Conservation (phyloP, 1,284 basidiomycete genomes). For the Clitocybe nebularis region DNA sequence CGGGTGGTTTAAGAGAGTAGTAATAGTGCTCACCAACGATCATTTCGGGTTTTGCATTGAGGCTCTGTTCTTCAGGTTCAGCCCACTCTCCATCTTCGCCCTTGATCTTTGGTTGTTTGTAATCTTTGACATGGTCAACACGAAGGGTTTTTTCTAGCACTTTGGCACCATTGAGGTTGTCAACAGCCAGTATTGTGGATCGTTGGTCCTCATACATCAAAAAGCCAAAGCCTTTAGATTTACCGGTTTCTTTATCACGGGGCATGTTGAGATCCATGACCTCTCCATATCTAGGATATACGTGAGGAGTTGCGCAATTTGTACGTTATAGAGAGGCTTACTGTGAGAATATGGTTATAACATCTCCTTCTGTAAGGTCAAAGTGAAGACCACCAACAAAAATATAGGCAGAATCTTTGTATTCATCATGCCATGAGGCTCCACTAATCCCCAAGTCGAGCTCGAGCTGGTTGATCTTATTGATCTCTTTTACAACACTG, state of each 20-base stretch:
- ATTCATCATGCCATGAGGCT: constrained; percentile 97
- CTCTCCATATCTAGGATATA: constrained; percentile 79
- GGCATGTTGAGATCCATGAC: constrained; percentile 94
- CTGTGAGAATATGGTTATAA: constrained; percentile 98
- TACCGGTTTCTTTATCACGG: constrained; percentile 86
- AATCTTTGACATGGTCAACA: constrained; percentile 93
- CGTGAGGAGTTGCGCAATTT: constrained; percentile 6
- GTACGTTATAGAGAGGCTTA: constrained; percentile 38
- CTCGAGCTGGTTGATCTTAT: constrained; percentile 89
- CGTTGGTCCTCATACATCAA: constrained; percentile 99
- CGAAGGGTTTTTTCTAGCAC: constrained; percentile 84
- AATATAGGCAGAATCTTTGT: constrained; percentile 95
- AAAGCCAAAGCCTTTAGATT: constrained; percentile 90
- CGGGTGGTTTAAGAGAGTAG: constrained; percentile 3
- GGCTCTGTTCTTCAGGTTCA: constrained; percentile 80
- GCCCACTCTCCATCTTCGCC: constrained; percentile 85
- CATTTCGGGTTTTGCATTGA: constrained; percentile 80
- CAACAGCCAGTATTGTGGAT: constrained; percentile 93
- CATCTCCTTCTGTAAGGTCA: constrained; percentile 95
- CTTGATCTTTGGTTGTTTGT: constrained; percentile 82
- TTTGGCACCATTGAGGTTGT: constrained; percentile 95
- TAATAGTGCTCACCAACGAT: constrained; percentile 50
- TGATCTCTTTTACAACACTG: constrained; percentile 91
- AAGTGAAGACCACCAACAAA: constrained; percentile 85
- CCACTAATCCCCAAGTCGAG: constrained; percentile 76